A percentile compares a stretch with the other conserved stretches of the same genome.
Conservation (phyloP, 257 asterid species). For the Solanum neorickii region DNA sequence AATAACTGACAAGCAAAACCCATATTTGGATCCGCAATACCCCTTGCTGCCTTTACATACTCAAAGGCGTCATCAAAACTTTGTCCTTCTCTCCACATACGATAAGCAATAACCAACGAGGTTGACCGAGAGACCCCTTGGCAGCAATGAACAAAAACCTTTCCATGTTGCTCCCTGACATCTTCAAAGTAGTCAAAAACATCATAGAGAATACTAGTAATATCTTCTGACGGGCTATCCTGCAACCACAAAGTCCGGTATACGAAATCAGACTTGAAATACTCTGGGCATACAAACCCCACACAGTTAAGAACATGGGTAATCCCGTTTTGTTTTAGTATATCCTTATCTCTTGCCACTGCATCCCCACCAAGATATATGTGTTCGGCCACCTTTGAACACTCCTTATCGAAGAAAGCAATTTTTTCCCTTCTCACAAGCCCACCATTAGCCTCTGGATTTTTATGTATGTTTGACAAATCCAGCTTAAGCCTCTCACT, state of each 20-base stretch:
- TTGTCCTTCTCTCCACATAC: conserved; percentile 47
- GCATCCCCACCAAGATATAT: conserved; percentile 42
- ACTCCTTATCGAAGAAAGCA: conserved; percentile 37
- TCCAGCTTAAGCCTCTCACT: conserved; percentile 47
- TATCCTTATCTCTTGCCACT: conserved; percentile 35
- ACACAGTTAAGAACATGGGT: conserved; percentile 43
- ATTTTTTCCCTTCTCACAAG: conserved; percentile 36
- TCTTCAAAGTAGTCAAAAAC: conserved; percentile 50
- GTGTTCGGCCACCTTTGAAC: conserved; percentile 41
- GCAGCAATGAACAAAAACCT: conserved; percentile 45
- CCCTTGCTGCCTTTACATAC: conserved; percentile 43
- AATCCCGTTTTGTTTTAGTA: conserved; percentile 30
- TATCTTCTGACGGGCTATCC: conserved; percentile 49
- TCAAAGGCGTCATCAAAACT: conserved; percentile 45
- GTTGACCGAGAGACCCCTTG: conserved; percentile 47
- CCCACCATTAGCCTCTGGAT: conserved; percentile 23
- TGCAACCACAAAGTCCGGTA: conserved; percentile 46
- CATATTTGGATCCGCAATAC: conserved; percentile 48
- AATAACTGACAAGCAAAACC: conserved; percentile 44
- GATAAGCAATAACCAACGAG: conserved; percentile 40
- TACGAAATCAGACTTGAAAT: conserved; percentile 31
- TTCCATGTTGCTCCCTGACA: conserved; percentile 35
- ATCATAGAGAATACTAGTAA: conserved; percentile 46
- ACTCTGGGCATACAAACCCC: conserved; percentile 44
- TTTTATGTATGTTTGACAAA: conserved; percentile 32